phyloP scores from a whole-genome alignment of 148 eudicot species.

The Euryodendron excelsum region DNA sequence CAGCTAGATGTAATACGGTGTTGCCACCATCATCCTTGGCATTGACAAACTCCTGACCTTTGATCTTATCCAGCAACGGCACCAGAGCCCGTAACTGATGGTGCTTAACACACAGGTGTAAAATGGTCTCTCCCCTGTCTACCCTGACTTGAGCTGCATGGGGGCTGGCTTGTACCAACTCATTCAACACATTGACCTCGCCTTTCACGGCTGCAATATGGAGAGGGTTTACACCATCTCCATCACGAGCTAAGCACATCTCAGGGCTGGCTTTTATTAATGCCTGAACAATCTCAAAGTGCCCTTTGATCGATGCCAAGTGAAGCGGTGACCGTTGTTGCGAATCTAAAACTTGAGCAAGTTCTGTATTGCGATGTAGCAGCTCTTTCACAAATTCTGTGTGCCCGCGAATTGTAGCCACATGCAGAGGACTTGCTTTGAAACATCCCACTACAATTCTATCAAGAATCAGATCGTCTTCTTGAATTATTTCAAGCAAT shows the following conservation, averaged over 20 bases:
- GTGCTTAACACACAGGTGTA: constrained; percentile 24
- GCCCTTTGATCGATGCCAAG: constrained; percentile 33
- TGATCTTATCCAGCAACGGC: not conserved
- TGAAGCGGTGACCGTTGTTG: constrained; percentile 34
- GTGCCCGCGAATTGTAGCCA: constrained; percentile 35
- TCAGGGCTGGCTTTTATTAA: constrained; percentile 7
- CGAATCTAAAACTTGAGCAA: constrained; percentile 33
- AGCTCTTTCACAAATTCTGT: constrained; percentile 27
- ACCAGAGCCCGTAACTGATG: constrained; percentile 22
- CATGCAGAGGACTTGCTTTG: constrained; percentile 30
- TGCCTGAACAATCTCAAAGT: constrained; percentile 17
- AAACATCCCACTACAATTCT: constrained; percentile 9
- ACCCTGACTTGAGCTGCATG: constrained; percentile 14
- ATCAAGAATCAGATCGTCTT: constrained; percentile 37
- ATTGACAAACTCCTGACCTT: constrained; percentile 10
- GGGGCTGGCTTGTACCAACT: constrained; percentile 5
- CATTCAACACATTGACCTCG: constrained; percentile 3
- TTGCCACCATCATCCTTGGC: constrained; percentile 21
- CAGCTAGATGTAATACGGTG: constrained; percentile 22
- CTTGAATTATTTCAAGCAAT: constrained; percentile 12
- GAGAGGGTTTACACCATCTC: constrained; percentile 24
- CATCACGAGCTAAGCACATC: constrained; percentile 17
- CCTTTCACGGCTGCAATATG: constrained; percentile 33
- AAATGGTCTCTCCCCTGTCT: constrained; percentile 6
- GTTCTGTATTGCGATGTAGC: constrained; percentile 28